Evolutionary conservation across 2,329 filamentous ascomycete genomes (phyloP), one percentile per base, ranked within the genome.

Genomic region (Coniochaeta hoffmannii): DNA sequence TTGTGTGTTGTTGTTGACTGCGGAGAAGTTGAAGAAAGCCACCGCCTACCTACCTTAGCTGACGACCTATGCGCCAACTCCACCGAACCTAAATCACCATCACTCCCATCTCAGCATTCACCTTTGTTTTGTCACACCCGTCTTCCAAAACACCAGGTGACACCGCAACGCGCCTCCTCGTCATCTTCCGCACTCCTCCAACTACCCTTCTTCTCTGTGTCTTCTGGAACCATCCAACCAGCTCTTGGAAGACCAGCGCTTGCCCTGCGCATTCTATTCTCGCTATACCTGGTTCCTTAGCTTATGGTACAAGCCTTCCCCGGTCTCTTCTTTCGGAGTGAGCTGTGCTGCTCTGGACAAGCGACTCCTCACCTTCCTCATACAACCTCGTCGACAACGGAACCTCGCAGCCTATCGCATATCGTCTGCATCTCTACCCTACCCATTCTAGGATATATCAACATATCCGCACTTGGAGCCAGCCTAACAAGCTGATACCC

Each of bases 311-410:
- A 53, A 38, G 32, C 22, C 19, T 9, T 22, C 31, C n/a, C n/a
- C n/a, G n/a, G 49, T 51, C 19, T 31, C 19, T 26, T 53, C 30
- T n/a, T 9, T 11, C 50, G 26, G 50, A 53, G 30, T 9, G 34
- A 53, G 50, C 50, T 53, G 50, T 17, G 50, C 50, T 53, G 34
- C 50, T 38, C 50, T 38, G 50, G 30, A 14, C 4, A 3, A 31
- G 10, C 15, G 41, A 46, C 7, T 32, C 41, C 41, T 46, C 15
- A n/a, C 34, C 19, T 46, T n/a, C 41, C 15, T n/a, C 22, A 28
- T n/a, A 46, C 41, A 19, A 46, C 19, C 41, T 6, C 22, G 22
- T 28, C 24, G 11, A 46, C 41, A 17, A 50, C 22, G 34, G 30
- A 32, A 12, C 11, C 44, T 31, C 30, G 51, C 35, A 19, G 22